Evolutionary conservation across 371 early-diverging fungal genomes (phyloP), one percentile per base, ranked within the genome.

Genomic region (Mortierella sp.): DNA sequence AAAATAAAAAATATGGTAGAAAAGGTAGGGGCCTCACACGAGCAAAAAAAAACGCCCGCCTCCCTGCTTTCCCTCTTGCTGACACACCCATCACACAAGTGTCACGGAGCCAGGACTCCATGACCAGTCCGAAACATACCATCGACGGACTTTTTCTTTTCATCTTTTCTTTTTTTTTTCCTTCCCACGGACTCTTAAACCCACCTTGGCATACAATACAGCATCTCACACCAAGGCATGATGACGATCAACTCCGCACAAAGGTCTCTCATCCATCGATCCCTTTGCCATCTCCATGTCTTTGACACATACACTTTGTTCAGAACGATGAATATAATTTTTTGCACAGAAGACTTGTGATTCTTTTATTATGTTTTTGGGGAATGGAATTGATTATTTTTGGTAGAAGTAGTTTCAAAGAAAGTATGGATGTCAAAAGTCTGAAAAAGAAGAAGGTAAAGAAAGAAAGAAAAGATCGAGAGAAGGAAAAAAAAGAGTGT

Each of bases 391-490:
- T 53, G 26, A 6, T 24, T 50, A 26, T 24, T 55, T 58, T 34
- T 13, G 29, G 26, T 53, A 26, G 29, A 53, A 29, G 16, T 4
- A 53, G 26, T 48, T 6, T n/a, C n/a, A n/a, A 7, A 16, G 31
- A 31, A 29, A 24, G 13, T 26, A 31, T 29, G 55, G 55, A 31
- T 53, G 55, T 53, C 55, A 29, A 31, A 53, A 65, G 41, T 55
- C 41, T 58, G 43, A 76, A 64, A 14, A 39, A 64, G 50, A 68
- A 52, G 41, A 76, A 44, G 11, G 45, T 4, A 61, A 26, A 13
- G 68, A 68, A 24, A 52, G 55, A 55, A 74, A 47, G 63, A 26
- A 41, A 58, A 45, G 41, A 69, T 73, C 63, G 63, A 50, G 37
- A 22, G 47, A 53, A 45, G 6, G 68, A 39, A 31, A 55, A 69